Percentiles rank a stretch among this genome's conserved stretches.
Conservation (phyloP, 371 early-diverging fungal species). For the Mortierella sp. region DNA sequence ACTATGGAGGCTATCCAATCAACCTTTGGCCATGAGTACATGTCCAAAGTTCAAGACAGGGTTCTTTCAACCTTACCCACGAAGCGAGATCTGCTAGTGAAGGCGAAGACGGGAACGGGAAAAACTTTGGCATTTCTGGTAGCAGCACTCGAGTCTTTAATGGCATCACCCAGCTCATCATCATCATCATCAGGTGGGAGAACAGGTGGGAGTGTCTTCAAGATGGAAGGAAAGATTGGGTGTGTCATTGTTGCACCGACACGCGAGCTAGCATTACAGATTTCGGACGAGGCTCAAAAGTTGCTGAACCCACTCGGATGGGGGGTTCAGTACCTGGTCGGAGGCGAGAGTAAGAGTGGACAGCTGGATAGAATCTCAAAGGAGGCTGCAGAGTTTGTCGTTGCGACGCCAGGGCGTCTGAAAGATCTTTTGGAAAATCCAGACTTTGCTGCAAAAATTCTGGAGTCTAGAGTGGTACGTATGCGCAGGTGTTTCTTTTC, state of each 20-base stretch:
- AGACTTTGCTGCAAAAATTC: conserved; percentile 69
- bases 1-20: conserved; percentile 34
- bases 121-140: conserved; percentile 96
- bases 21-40: conserved; percentile 75
- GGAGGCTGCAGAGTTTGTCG: conserved; percentile 85
- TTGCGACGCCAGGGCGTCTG: conserved; percentile 97
- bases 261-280: conserved; percentile 97
- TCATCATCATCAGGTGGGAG: neutral
- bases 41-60: conserved; percentile 86
- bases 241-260: conserved; percentile 94
- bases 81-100: conserved; percentile 79
- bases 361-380: conserved; percentile 73
- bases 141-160: conserved; percentile 83
- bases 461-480: conserved; percentile 66
- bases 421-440: conserved; percentile 84
- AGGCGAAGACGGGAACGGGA: conserved; percentile 99
- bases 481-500: neutral
- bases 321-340: conserved; percentile 88
- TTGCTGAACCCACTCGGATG: conserved; percentile 74
- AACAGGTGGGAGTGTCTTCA: neutral
- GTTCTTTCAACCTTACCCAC: conserved; percentile 82
- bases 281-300: conserved; percentile 84
- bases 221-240: conserved; percentile 35
- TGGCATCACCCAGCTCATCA: conserved; percentile 8
- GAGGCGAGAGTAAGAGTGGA: conserved; percentile 82